Percentiles rank a stretch among this genome's conserved stretches.
These are phyloP conservation scores for Boletus pseudopeckii DNA, from an alignment of 768 basidiomycete species.

Conservation along the genomic window DNA sequence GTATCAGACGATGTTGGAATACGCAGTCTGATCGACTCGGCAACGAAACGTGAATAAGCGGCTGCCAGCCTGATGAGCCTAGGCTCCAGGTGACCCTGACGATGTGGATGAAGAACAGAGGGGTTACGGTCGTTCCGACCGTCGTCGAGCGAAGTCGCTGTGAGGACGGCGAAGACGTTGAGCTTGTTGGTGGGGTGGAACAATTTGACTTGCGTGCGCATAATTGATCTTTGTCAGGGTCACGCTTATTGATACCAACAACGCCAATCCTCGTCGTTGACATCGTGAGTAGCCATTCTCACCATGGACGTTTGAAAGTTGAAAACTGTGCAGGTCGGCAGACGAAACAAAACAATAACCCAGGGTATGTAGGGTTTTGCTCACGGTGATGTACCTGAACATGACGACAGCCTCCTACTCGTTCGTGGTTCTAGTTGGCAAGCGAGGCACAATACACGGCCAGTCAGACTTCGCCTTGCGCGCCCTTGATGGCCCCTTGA, in stretches of 20 bases:
- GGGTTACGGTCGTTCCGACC: background rate
- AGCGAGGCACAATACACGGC: background rate
- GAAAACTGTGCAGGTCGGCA: background rate
- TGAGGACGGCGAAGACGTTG: background rate
- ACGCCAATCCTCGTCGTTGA: background rate
- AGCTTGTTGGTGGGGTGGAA: too few relatives aligned
- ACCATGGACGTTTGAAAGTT: background rate
- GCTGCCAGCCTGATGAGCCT: background rate
- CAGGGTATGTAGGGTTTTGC: background rate
- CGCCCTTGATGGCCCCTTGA: background rate
- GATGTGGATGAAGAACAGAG: background rate
- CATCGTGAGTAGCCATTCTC: background rate
- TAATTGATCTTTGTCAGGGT: background rate
- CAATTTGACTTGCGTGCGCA: background rate
- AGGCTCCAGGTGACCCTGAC: slow-evolving; percentile 2
- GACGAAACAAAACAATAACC: background rate
- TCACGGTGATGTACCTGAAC: background rate
- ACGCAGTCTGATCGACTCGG: slow-evolving; percentile 7
- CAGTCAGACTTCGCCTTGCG: background rate
- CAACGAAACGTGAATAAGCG: slow-evolving; percentile 1
- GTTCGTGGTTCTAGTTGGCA: background rate
- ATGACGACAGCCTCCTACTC: background rate
- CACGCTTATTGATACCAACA: background rate
- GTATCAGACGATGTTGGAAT: slow-evolving; percentile 17
- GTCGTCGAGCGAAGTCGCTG: slow-evolving; percentile 1